Conservation (phyloP, 192 early-diverging fungal genomes). For the Haplosporangium gracile region DNA sequence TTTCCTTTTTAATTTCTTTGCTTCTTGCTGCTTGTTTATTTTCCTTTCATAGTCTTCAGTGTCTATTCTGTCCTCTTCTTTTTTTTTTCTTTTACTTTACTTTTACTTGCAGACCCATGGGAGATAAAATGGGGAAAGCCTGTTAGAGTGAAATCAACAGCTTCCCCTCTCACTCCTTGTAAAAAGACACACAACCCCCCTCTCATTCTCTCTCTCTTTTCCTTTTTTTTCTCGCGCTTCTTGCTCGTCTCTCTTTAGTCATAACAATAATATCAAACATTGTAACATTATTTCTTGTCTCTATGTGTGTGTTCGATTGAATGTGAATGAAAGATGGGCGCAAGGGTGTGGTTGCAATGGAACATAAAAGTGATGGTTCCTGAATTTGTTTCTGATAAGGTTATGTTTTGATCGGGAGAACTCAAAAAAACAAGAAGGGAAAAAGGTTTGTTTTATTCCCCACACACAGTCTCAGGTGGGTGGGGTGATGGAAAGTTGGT, state of each 20-base stretch:
- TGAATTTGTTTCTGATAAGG: slow-evolving; percentile 8
- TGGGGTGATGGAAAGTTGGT: too few species aligned
- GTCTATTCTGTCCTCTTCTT: neutral
- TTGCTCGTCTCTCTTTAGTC: neutral
- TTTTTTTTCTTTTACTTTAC: neutral
- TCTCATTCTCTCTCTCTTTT: neutral
- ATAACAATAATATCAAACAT: slow-evolving; percentile 5
- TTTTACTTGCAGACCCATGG: slow-evolving; percentile 4
- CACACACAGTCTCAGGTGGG: too few species aligned
- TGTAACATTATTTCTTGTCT: neutral
- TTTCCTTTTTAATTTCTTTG: slow-evolving; percentile 10
- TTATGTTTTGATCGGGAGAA: neutral
- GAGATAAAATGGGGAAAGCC: neutral
- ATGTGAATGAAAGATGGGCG: too few species aligned
- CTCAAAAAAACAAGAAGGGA: too few species aligned
- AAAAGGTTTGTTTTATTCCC: too few species aligned
- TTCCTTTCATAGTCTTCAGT: slow-evolving; percentile 18
- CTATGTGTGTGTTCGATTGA: too few species aligned
- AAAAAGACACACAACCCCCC: neutral
- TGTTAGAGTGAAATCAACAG: slow-evolving; percentile 3
- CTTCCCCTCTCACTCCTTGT: neutral
- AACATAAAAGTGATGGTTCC: neutral
- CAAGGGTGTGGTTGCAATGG: neutral
- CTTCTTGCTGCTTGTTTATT: slow-evolving; percentile 10
- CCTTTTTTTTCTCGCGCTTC: neutral